These are phyloP conservation scores for Mucuna pruriens DNA, from an alignment of 306 rosid genomes.

Conservation along the genomic window DNA sequence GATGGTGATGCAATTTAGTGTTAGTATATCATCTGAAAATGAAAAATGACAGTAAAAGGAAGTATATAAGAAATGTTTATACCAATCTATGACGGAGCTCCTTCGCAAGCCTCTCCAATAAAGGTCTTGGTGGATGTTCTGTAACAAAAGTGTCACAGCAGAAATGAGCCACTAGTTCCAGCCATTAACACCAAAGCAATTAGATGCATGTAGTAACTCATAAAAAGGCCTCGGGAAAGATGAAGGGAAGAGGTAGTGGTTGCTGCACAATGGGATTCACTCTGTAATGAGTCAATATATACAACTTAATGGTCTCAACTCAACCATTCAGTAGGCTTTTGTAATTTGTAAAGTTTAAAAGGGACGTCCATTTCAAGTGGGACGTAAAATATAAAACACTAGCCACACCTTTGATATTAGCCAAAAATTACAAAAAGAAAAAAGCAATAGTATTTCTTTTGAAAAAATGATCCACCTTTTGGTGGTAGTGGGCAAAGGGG, in stretches of 20 bases:
- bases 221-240: slow-evolving; percentile 8
- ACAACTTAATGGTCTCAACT: neutral
- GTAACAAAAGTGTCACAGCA: slow-evolving; percentile 35
- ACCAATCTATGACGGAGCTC: slow-evolving; percentile 60
- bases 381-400: neutral
- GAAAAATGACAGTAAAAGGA: neutral
- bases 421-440: neutral
- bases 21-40: slow-evolving; percentile 20
- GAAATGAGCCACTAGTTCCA: slow-evolving; percentile 20
- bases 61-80: neutral
- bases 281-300: neutral
- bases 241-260: neutral
- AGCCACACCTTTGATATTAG: neutral
- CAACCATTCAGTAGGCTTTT: neutral
- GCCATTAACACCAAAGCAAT: slow-evolving; percentile 18
- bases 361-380: neutral
- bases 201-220: neutral
- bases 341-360: neutral
- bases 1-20: slow-evolving; percentile 14
- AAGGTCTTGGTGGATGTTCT: slow-evolving; percentile 58
- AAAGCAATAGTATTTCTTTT: neutral
- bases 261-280: slow-evolving; percentile 4
- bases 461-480: neutral
- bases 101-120: slow-evolving; percentile 57
- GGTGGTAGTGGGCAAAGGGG: neutral